Base-by-base conservation (phyloP, 345 rosid species). In the Geranium brycei region DNA sequence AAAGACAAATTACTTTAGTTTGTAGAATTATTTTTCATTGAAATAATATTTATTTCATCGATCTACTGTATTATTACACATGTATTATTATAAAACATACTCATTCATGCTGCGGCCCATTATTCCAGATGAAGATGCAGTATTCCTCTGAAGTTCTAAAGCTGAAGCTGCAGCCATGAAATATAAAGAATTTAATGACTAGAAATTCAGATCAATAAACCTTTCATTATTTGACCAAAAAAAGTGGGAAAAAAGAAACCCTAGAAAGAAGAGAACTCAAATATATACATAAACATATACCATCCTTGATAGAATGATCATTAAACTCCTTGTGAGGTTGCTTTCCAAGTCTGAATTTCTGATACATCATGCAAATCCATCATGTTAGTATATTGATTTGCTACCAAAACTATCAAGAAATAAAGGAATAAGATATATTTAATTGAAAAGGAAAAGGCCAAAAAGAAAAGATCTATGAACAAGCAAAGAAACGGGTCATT, bases 271-370 rank as follows among this genome's bases (percentile, higher is more conserved):
- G 59, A 6, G 13, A 47, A 4, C 7, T 35, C 41, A 30, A 41
- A 60, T 51, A 58, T 60, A 17, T 19, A 51, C 4, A 58, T 10
- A 18, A 60, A 40, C 31, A 13, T 77, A 76, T 79, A 88, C 96
- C 89, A 77, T 95, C 97, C 83, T 95, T 88, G 61, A 90, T 75
- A 17, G 97, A 78, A 71, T 87, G 99, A 84, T 95, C 99, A 71
- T 81, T 87, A 76, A 90, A 87, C 71, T 95, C 99, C 81, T 88
- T 95, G 82, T 88, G 99, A 55, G 97, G 99, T 71, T 95, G 99
- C 87, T 91, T 95, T 80, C 99, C 99, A 55, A 95, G 96, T 74
- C 99, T 87, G 77, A 95, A 95, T 73, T 91, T 91, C 97, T 91
- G 75, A 61, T 62, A 58, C 64, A 58, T 51, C 41, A 59, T 31